Conservation (phyloP, 1,284 basidiomycete genomes). For the Boletellus deceptivus region DNA sequence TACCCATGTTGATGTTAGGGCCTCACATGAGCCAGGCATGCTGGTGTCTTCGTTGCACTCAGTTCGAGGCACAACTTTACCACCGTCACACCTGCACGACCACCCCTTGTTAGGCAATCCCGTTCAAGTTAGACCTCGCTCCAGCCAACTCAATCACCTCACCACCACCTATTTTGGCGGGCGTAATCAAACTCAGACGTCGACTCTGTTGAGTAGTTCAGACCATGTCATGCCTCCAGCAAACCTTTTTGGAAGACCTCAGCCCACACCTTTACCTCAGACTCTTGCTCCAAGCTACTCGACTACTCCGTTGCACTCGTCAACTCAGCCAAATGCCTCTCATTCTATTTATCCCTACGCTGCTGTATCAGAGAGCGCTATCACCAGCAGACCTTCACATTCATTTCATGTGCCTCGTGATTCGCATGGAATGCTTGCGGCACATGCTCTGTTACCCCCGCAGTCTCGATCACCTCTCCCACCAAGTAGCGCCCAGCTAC, state of each 20-base stretch:
- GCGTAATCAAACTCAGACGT: constrained; percentile 47
- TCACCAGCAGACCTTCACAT: constrained; percentile 6
- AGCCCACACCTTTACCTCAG: constrained; percentile 13
- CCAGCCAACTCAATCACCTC: constrained; percentile 50
- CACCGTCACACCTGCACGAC: constrained; percentile 8
- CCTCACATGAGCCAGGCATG: constrained; percentile 10
- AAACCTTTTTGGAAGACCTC: constrained; percentile 13
- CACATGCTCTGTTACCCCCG: constrained; percentile 11
- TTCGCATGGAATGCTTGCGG: constrained; percentile 1
- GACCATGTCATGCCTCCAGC: constrained; percentile 2
- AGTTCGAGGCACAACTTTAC: constrained; percentile 15
- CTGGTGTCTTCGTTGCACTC: constrained; percentile 6
- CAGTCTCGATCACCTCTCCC: constrained; percentile 19
- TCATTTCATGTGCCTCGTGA: constrained; percentile 10
- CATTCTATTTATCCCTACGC: constrained; percentile 18
- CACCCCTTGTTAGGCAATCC: constrained; percentile 35
- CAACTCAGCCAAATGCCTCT: constrained; percentile 15
- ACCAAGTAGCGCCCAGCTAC: constrained; percentile 32
- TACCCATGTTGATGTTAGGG: constrained; percentile 7
- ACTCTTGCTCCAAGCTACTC: constrained; percentile 17
- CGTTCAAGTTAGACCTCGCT: constrained; percentile 58
- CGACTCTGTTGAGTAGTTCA: constrained; percentile 37
- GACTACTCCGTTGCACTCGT: constrained; percentile 13
- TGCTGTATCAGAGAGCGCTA: constrained; percentile 11
- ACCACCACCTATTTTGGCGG: constrained; percentile 29